phyloP scores from a whole-genome alignment of 495 filamentous ascomycete genomes.

The Baudoinia panamericana region DNA sequence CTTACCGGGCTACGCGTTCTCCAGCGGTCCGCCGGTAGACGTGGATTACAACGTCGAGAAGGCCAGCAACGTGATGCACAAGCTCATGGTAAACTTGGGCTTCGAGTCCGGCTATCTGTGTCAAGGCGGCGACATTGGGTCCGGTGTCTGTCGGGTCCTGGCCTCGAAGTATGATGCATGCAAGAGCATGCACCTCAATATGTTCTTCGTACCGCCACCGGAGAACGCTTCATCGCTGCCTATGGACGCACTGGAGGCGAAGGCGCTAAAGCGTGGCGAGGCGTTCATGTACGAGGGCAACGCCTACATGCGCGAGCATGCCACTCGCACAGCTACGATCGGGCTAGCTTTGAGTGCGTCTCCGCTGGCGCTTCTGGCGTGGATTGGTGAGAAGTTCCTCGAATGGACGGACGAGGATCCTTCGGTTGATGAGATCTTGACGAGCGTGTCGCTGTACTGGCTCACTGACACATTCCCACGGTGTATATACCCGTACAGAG shows the following conservation, averaged over 20 bases:
- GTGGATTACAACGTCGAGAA: conserved; percentile 34
- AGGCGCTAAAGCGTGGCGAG: conserved; percentile 20
- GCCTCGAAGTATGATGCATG: conserved; percentile 13
- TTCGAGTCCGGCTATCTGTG: conserved; percentile 49
- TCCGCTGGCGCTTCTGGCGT: conserved; percentile 51
- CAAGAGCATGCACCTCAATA: conserved; percentile 32
- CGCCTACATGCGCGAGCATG: conserved; percentile 47
- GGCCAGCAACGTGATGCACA: conserved; percentile 38
- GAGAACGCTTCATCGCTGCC: conserved; percentile 1
- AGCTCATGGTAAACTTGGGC: conserved; percentile 47
- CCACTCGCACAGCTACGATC: conserved; percentile 47
- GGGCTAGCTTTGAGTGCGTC: conserved; percentile 42
- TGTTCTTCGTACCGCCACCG: conserved; percentile 3
- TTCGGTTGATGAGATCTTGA: conserved; percentile 42
- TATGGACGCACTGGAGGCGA: conserved; percentile 14
- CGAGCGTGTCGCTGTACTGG: conserved; percentile 51
- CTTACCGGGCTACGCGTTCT: conserved; percentile 50
- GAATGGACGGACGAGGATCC: conserved; percentile 49
- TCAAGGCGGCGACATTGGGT: conserved; percentile 58
- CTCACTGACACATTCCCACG: conserved; percentile 47
- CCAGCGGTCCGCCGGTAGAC: conserved; percentile 38
- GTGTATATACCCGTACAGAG: conserved; percentile 45
- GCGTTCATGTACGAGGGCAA: conserved; percentile 32
- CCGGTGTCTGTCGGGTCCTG: conserved; percentile 26
- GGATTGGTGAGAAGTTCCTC: conserved; percentile 56